Evolutionary conservation across 139 green algal species (phyloP).

Genomic region (Ostreobium quekettii): DNA sequence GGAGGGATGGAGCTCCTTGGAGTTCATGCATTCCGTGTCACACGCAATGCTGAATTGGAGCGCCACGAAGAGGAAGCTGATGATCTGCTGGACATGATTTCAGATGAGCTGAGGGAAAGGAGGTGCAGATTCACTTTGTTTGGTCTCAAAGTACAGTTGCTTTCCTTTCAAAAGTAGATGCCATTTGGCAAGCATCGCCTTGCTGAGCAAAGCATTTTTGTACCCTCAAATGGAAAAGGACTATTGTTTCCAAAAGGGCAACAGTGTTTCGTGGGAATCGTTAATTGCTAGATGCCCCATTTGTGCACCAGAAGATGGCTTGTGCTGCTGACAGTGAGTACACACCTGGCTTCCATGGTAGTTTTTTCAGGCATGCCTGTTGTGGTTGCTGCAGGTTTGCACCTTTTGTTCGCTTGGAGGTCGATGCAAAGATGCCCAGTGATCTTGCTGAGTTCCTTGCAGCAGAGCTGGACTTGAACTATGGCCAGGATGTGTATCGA

Average conservation of each 20-base stretch:
- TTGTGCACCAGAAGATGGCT: no score
- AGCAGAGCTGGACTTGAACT: conserved; percentile 7
- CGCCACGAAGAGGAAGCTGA: conserved; percentile 55
- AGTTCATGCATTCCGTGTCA: conserved; percentile 38
- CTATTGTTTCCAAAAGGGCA: no score
- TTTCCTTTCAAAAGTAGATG: no score
- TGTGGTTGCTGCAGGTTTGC: conserved; percentile 33
- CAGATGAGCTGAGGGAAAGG: conserved; percentile 42
- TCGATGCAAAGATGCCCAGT: conserved; percentile 32
- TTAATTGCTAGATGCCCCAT: no score
- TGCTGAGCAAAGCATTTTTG: no score
- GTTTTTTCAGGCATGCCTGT: neutral
- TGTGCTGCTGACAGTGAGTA: no score
- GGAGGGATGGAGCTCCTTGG: conserved; percentile 33
- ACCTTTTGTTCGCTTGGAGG: conserved; percentile 48
- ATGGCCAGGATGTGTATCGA: conserved; percentile 17
- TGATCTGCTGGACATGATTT: conserved; percentile 57
- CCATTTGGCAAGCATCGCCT: no score
- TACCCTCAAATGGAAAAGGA: no score
- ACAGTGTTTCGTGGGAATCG: no score
- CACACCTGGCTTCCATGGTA: neutral
- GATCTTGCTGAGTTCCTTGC: conserved; percentile 29
- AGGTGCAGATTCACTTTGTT: no score
- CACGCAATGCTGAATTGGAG: conserved; percentile 47
- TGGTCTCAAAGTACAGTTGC: no score